Evolutionary conservation across 2,329 filamentous ascomycete species (phyloP), one percentile per base, ranked within the genome.

Genomic region (Pestalotiopsis fici): DNA sequence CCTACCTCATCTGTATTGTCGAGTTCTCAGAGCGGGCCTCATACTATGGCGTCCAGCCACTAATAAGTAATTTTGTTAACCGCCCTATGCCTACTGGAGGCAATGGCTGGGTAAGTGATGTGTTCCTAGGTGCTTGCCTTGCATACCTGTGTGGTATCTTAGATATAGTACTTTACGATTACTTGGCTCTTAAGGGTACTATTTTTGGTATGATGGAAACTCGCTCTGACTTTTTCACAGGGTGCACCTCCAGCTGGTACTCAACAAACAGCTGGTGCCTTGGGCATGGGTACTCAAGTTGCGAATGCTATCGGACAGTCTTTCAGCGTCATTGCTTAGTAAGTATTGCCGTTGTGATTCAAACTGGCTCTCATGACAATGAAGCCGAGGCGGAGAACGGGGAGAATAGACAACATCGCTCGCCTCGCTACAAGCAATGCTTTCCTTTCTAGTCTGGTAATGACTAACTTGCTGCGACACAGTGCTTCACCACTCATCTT

Each of bases 1-100:
- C 86, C n/a, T 90, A 87, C 71, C 72, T 86, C 3, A 83, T 90
- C 35, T 90, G 87, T 69, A 71, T 85, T 6, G 86, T 89, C 54
- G 88, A 90, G 70, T 86, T 90, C 68, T 86, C 85, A 65, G 88
- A 90, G 73, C 81, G 88, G 65, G 87, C 87, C 2, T 89, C 87
- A 0, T 90, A 87, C 79, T 89, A 88, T 72, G 88, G 87, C 68
- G 80, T 84, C 5, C 81, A 85, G 69, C 84, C 83, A 0, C 71
- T 82, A 7, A 88, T 89, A 74, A 82, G 81, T 69, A 91, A 91
- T 74, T 91, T 86, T 71, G 85, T 91, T 73, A 86, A 91, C 71
- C 85, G 86, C 11, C 84, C 86, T 3, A 74, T 92, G 3, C 89
- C 89, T 1, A 69, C 75, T 2, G 83, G 82, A 18, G 83, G 83